Evolutionary conservation across 1,139 yeast genomes (phyloP).

Genomic region (Geotrichum europaeum): DNA sequence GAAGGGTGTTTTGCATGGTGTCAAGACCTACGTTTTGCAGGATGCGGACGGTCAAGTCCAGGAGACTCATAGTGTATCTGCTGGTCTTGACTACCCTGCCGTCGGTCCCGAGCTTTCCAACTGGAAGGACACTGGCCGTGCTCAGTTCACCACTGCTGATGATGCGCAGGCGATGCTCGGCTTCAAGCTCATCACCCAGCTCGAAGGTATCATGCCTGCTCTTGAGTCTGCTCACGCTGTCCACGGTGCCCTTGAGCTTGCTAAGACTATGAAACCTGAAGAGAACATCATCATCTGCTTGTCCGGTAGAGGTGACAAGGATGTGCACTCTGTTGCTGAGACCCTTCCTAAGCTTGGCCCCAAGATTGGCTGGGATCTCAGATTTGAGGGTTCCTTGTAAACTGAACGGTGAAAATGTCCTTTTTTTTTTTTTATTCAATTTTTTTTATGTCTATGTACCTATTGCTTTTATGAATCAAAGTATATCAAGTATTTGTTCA

Average conservation of each 20-base stretch:
- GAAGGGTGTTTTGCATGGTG: conserved; percentile 98
- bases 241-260: conserved; percentile 81
- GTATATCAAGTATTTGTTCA: too few species aligned
- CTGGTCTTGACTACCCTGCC: conserved; percentile 98
- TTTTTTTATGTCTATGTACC: not conserved
- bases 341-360: conserved; percentile 85
- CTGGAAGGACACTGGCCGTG: conserved; percentile 94
- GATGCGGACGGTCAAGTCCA: conserved; percentile 90
- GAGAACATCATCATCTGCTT: conserved; percentile 80
- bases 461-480: not conserved
- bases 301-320: conserved; percentile 99
- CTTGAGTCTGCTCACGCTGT: conserved; percentile 96
- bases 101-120: conserved; percentile 97
- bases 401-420: not conserved
- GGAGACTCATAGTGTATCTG: conserved; percentile 96
- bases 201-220: conserved; percentile 98
- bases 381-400: conserved; percentile 51
- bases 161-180: conserved; percentile 92
- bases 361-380: conserved; percentile 88
- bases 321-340: conserved; percentile 96
- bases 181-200: conserved; percentile 78
- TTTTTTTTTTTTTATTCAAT: not conserved
- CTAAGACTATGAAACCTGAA: conserved; percentile 75
- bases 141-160: conserved; percentile 82
- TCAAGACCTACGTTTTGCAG: conserved; percentile 86